phyloP scores from a whole-genome alignment of 306 rosid species.

The Comarum palustre region DNA sequence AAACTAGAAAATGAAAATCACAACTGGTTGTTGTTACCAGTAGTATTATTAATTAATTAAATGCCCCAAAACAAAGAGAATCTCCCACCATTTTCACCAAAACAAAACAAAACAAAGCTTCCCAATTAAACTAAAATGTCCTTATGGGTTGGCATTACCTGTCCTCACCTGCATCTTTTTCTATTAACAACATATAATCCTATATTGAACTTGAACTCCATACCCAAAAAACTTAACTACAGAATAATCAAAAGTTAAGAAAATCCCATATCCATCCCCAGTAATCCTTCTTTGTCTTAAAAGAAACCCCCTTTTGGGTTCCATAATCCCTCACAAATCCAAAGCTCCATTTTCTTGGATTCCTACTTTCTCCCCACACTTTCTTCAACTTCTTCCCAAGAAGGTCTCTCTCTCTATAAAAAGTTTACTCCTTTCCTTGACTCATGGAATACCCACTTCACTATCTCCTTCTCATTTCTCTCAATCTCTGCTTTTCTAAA shows the following conservation, averaged over 20 bases:
- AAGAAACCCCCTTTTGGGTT: too few species aligned
- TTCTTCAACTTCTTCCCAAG: not conserved
- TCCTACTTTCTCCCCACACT: slow-evolving; percentile 19
- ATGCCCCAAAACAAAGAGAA: not conserved
- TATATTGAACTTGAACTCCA: too few species aligned
- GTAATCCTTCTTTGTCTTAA: not conserved
- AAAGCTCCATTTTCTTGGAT: slow-evolving; percentile 30
- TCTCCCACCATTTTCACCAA: not conserved
- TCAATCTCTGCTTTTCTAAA: not conserved
- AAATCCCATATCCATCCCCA: not conserved
- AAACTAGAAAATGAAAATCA: not conserved
- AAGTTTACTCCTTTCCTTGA: not conserved
- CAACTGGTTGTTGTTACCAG: not conserved
- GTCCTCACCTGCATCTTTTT: not conserved
- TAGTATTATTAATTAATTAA: not conserved
- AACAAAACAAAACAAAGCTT: not conserved
- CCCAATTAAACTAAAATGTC: not conserved
- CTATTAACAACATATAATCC: too few species aligned
- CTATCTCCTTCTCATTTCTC: not conserved
- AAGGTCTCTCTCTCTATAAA: not conserved
- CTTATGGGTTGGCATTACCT: not conserved
- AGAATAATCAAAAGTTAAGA: not conserved
- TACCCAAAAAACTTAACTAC: not conserved
- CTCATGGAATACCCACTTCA: slow-evolving; percentile 1
- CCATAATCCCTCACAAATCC: slow-evolving; percentile 15